phyloP scores from a whole-genome alignment of 495 filamentous ascomycete genomes.

The Penicillium daleae region DNA sequence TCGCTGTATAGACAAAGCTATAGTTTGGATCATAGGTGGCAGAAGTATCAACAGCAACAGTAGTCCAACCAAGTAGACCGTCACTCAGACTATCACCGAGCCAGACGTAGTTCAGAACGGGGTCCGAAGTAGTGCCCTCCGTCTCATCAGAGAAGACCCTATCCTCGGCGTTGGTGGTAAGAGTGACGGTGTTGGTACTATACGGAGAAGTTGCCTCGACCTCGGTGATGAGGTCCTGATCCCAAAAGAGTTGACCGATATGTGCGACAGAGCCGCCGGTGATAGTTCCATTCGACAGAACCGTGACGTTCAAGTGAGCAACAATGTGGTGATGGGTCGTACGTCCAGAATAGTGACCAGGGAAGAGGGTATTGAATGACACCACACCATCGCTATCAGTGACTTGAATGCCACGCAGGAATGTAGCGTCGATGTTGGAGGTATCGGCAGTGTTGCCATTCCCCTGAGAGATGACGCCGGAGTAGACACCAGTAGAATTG shows the following conservation, averaged over 20 bases:
- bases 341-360: constrained; percentile 51
- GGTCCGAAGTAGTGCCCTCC: constrained; percentile 52
- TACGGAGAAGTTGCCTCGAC: constrained; percentile 55
- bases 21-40: constrained; percentile 18
- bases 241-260: constrained; percentile 61
- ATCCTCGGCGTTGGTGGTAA: constrained; percentile 53
- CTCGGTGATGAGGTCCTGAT: constrained; percentile 44
- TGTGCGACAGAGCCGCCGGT: constrained; percentile 51
- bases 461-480: neutral
- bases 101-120: constrained; percentile 55
- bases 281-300: constrained; percentile 47
- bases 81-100: constrained; percentile 54
- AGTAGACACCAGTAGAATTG: constrained; percentile 55
- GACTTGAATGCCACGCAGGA: constrained; percentile 48
- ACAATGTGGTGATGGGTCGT: constrained; percentile 47
- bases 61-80: constrained; percentile 58
- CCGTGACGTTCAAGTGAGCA: constrained; percentile 43
- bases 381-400: constrained; percentile 47
- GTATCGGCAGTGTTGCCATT: constrained; percentile 5
- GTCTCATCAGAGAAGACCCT: constrained; percentile 45
- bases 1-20: constrained; percentile 4
- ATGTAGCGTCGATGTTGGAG: constrained; percentile 46
- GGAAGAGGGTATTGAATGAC: constrained; percentile 48
- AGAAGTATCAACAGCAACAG: constrained; percentile 50
- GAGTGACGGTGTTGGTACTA: constrained; percentile 47